These are phyloP conservation scores for Lepidium aucheri DNA, from an alignment of 345 rosid species.

Conservation along the genomic window DNA sequence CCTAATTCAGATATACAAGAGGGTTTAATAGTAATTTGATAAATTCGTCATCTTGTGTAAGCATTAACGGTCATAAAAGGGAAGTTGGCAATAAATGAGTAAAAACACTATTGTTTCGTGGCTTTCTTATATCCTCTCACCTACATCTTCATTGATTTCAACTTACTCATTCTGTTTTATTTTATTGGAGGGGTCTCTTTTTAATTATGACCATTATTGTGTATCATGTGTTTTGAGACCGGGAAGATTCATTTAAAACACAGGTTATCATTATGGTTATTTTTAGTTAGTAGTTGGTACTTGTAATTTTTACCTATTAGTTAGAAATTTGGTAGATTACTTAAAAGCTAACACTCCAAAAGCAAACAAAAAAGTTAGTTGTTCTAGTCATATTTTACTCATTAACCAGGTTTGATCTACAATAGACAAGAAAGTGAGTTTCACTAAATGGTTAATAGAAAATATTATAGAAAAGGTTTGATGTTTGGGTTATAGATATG, in stretches of 20 bases:
- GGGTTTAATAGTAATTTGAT: conserved; percentile 12
- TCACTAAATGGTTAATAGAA: too few relatives aligned
- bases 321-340: background rate
- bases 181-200: background rate
- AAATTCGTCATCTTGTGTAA: background rate
- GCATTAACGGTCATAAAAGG: conserved; percentile 31
- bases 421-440: too few relatives aligned
- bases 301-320: background rate
- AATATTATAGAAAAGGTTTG: too few relatives aligned
- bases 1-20: background rate
- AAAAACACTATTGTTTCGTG: conserved; percentile 14
- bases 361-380: background rate
- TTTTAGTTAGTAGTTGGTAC: background rate
- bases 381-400: background rate
- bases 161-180: conserved; percentile 24
- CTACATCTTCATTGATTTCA: conserved; percentile 20
- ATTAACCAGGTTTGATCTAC: too few relatives aligned
- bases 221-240: conserved; percentile 10
- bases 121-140: conserved; percentile 22
- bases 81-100: conserved; percentile 28
- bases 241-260: background rate
- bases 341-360: background rate
- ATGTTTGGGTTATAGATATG: too few relatives aligned
- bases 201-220: conserved; percentile 21
- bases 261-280: background rate